Conservation (phyloP, 2,329 filamentous ascomycete species). For the Xylaria sp. region DNA sequence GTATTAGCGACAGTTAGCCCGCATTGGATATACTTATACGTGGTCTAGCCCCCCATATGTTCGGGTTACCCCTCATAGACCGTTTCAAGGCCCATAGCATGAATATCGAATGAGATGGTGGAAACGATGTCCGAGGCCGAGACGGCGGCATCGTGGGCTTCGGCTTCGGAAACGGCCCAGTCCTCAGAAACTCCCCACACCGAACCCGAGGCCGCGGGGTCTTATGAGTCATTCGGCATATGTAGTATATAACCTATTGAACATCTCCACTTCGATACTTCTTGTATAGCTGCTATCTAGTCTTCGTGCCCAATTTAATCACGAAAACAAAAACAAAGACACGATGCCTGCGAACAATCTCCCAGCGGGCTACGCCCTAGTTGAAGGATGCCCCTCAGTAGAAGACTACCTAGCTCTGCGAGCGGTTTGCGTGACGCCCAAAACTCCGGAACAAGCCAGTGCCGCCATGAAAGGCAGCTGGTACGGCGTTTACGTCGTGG, state of each 20-base stretch:
- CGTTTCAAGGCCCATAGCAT: background rate
- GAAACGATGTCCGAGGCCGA: background rate
- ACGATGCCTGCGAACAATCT: constrained; percentile 23
- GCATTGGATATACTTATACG: background rate
- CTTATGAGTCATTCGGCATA: background rate
- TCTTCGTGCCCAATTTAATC: background rate
- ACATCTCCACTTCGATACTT: background rate
- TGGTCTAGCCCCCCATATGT: too few relatives aligned
- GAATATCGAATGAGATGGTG: background rate
- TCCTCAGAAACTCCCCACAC: too few relatives aligned
- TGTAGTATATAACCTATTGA: background rate
- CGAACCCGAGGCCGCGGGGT: background rate
- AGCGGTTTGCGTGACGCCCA: constrained; percentile 39
- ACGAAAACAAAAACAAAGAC: background rate
- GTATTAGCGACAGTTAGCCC: too few relatives aligned
- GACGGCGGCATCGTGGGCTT: background rate
- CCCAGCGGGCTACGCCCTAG: constrained; percentile 26
- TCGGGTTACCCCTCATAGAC: background rate
- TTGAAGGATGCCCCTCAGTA: constrained; percentile 34
- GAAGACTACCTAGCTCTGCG: constrained; percentile 32
- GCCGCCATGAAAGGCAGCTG: constrained; percentile 54
- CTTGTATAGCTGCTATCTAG: background rate
- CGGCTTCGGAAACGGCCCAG: constrained; percentile 6
- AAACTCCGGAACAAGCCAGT: constrained; percentile 52
- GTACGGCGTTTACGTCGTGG: constrained; percentile 56